Percentiles rank a stretch among this genome's conserved stretches.
Conservation (phyloP, 257 asterid genomes). For the Solanum pinnatisectum region DNA sequence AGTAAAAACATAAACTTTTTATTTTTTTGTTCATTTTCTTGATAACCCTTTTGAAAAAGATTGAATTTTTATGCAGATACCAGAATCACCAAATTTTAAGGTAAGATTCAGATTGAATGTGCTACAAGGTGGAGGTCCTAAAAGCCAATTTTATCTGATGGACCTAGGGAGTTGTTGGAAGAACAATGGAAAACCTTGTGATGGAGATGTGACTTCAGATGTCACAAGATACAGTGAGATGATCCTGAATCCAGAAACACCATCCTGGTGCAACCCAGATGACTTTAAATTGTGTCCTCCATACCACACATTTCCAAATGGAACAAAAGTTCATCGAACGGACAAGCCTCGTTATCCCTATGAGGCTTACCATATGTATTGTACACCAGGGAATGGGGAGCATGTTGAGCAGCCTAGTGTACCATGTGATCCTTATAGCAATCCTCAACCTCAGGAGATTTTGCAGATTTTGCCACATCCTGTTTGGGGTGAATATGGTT, state of each 20-base stretch:
- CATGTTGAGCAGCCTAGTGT: constrained; percentile 35
- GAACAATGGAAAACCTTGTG: constrained; percentile 63
- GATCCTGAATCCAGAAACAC: constrained; percentile 60
- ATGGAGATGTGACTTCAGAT: constrained; percentile 72
- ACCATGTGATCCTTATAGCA: constrained; percentile 66
- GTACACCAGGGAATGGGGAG: constrained; percentile 53
- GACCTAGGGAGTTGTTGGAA: constrained; percentile 98
- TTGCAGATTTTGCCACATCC: constrained; percentile 78
- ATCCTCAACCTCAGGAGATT: constrained; percentile 87
- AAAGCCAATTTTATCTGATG: constrained; percentile 68
- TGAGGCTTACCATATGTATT: constrained; percentile 65
- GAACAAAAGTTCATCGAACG: constrained; percentile 44
- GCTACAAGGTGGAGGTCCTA: constrained; percentile 57
- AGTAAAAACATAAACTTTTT: constrained; percentile 6
- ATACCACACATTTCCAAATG: constrained; percentile 58
- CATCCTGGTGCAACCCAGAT: constrained; percentile 46
- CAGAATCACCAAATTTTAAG: constrained; percentile 70
- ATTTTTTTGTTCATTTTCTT: neutral
- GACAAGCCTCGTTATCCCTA: constrained; percentile 46
- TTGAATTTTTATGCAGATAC: constrained; percentile 32
- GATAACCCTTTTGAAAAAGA: neutral
- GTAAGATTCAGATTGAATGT: constrained; percentile 66
- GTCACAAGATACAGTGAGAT: constrained; percentile 79
- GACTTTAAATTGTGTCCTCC: constrained; percentile 54
- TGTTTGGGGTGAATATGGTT: constrained; percentile 74